Evolutionary conservation across 805 yeast species (phyloP), one percentile per base, ranked within the genome.

Genomic region (Ogataea salicorniae): DNA sequence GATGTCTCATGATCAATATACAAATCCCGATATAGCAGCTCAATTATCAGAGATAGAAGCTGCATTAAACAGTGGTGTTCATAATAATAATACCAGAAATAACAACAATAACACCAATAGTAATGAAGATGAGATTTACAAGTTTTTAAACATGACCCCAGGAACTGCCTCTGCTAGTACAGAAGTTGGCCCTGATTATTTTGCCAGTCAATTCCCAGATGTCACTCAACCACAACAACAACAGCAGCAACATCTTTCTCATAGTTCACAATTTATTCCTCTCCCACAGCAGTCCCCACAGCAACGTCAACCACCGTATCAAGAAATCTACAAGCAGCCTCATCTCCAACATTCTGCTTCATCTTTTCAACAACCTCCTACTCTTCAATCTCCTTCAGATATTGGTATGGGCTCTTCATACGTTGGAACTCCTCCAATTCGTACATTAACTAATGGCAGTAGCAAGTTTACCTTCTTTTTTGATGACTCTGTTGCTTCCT

Each of bases 101-200:
- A 26, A 26, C 4, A 9, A 26, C 33, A 41, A 20, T 20, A 31
- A 18, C 7, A 15, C 31, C 13, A 50, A 47, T 15, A 35, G 35
- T n/a, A 48, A 48, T 13, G 52, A 48, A 8, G 54, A 51, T n/a
- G 50, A 51, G 11, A 39, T 48, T 2, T 48, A 44, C 38, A 43
- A 46, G 33, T 48, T 47, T 31, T 20, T 51, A 17, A 48, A 49
- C 20, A 37, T 51, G n/a, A 49, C 55, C 2, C 51, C 51, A 5
- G 47, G 44, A 14, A 34, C 45, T 15, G 41, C 42, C 7, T 33
- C 34, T n/a, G 39, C 46, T 29, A 22, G n/a, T 38, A 48, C 41
- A n/a, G 51, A 46, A 13, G 20, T 42, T 11, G n/a, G 44, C 2
- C 15, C 38, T 15, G 53, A 50, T 29, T 50, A 49, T 36, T 49